Conservation (phyloP, 2,329 filamentous ascomycete species). For the Thielaviopsis punctulata region DNA sequence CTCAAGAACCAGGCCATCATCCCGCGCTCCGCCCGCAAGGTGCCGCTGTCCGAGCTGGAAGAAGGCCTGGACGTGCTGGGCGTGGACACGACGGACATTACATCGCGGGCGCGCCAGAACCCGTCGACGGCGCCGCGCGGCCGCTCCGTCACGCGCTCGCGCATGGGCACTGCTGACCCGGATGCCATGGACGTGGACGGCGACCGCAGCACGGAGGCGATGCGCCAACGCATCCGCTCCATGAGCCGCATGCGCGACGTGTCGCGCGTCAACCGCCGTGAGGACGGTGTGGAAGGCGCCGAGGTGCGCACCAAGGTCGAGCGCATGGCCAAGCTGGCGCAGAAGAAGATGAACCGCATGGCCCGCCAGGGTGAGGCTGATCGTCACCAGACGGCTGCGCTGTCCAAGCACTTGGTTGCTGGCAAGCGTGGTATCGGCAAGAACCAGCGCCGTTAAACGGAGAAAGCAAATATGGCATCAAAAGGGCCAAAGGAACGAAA, state of each 20-base stretch:
- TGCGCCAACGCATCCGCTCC: constrained; percentile 46
- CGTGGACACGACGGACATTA: constrained; percentile 61
- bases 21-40: constrained; percentile 63
- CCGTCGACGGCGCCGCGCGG: constrained; percentile 47
- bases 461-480: not conserved
- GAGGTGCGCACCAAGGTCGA: constrained; percentile 60
- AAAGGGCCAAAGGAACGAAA: no score
- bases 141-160: constrained; percentile 47
- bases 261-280: constrained; percentile 42
- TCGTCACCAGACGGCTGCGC: constrained; percentile 63
- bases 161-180: constrained; percentile 43
- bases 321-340: constrained; percentile 68
- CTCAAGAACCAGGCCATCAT: constrained; percentile 95
- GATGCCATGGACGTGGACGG: constrained; percentile 61
- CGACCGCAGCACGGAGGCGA: constrained; percentile 19
- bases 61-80: constrained; percentile 70
- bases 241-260: constrained; percentile 45
- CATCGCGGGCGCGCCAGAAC: constrained; percentile 50
- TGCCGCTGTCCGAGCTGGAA: constrained; percentile 75
- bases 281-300: constrained; percentile 60
- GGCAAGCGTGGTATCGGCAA: constrained; percentile 93
- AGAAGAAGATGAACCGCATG: constrained; percentile 98
- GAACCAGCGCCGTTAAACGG: constrained; percentile 49
- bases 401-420: constrained; percentile 81
- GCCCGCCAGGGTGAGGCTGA: constrained; percentile 93